A percentile compares a stretch with the other conserved stretches of the same genome.
Evolutionary conservation across 306 rosid species (phyloP).

Genomic region (Hippophae gyantsensis): DNA sequence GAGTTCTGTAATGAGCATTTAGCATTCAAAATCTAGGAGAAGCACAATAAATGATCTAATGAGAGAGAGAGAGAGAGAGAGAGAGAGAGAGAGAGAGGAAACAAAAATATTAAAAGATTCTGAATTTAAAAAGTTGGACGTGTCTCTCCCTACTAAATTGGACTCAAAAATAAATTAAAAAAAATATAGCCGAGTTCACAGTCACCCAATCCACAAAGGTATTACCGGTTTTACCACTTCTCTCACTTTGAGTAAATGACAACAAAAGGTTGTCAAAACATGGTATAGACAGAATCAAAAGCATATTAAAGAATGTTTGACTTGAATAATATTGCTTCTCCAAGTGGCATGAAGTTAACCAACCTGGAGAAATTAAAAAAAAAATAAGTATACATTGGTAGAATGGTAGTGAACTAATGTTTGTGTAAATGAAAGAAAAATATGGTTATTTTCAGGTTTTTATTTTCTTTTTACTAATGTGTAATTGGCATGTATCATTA

Average conservation of each 20-base stretch:
- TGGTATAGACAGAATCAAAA: neutral
- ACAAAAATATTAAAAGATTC: neutral
- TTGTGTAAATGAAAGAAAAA: no score
- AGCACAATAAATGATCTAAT: constrained; percentile 41
- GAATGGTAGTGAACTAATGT: no score
- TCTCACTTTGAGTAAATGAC: neutral
- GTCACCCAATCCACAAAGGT: neutral
- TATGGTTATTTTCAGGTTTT: no score
- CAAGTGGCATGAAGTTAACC: neutral
- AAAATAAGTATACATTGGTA: constrained; percentile 24
- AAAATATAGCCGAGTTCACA: neutral
- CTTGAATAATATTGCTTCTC: neutral
- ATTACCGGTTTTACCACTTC: neutral
- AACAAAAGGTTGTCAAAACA: neutral
- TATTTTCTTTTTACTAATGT: no score
- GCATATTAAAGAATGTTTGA: neutral
- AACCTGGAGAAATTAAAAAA: constrained; percentile 26
- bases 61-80: constrained; percentile 12
- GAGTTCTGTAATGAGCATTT: constrained; percentile 32
- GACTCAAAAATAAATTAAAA: neutral
- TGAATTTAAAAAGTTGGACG: neutral
- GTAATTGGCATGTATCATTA: no score
- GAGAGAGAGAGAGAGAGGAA: constrained; percentile 6
- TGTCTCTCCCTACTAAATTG: neutral
- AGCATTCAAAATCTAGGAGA: constrained; percentile 36